Conservation (phyloP, 108 stramenopile species). For the Skeletonema grethae region DNA sequence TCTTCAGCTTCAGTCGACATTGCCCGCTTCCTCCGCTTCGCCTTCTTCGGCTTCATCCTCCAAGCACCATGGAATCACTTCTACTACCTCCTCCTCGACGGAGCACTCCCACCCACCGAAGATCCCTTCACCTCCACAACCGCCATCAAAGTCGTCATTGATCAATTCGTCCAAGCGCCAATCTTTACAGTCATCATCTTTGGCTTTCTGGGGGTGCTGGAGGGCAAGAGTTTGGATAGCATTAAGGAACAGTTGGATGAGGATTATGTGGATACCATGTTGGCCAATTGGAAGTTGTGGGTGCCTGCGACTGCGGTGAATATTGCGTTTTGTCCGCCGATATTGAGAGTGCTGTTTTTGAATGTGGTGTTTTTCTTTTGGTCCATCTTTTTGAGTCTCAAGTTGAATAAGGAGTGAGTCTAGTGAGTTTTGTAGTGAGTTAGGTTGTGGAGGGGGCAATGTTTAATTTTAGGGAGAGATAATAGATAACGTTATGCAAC, state of each 20-base stretch:
- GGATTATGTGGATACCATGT: slow-evolving; percentile 87
- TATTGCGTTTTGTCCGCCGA: slow-evolving; percentile 89
- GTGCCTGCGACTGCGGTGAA: slow-evolving; percentile 90
- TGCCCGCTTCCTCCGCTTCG: slow-evolving; percentile 75
- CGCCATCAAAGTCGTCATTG: slow-evolving; percentile 83
- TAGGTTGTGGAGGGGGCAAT: too few species aligned
- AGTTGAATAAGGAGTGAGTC: slow-evolving; percentile 71
- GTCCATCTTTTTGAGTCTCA: slow-evolving; percentile 87
- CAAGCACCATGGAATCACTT: slow-evolving; percentile 96
- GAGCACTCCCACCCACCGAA: slow-evolving; percentile 86
- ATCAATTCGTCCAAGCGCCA: slow-evolving; percentile 94
- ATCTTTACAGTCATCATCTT: slow-evolving; percentile 93
- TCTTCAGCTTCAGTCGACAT: slow-evolving; percentile 37
- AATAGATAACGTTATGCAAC: too few species aligned
- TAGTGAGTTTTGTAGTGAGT: too few species aligned
- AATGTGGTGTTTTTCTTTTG: slow-evolving; percentile 95
- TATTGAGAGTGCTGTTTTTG: slow-evolving; percentile 86
- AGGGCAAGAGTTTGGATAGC: slow-evolving; percentile 72
- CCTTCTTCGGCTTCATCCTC: slow-evolving; percentile 87
- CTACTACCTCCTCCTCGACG: slow-evolving; percentile 87
- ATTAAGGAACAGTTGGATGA: slow-evolving; percentile 74
- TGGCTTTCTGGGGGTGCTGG: slow-evolving; percentile 80
- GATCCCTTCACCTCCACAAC: slow-evolving; percentile 88
- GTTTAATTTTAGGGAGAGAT: too few species aligned
- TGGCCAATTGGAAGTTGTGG: slow-evolving; percentile 91